These are phyloP conservation scores for Penicillium aurantiogriseum DNA, from an alignment of 2,329 filamentous ascomycete genomes.

Conservation along the genomic window DNA sequence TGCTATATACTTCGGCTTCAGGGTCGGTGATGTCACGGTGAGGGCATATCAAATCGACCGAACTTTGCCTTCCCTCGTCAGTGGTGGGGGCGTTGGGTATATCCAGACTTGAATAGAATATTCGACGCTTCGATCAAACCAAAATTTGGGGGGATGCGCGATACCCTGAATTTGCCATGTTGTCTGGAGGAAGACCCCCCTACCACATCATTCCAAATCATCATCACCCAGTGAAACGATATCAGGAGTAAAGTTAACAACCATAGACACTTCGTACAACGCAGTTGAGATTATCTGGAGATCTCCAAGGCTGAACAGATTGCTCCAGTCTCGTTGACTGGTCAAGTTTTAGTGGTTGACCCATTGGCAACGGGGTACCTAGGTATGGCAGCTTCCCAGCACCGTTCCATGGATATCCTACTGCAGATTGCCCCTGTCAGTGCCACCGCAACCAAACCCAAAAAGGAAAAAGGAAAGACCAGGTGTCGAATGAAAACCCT, in stretches of 20 bases:
- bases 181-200: background rate
- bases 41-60: constrained; percentile 13
- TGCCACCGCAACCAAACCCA: background rate
- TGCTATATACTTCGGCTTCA: constrained; percentile 12
- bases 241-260: background rate
- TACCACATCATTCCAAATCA: background rate
- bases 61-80: constrained; percentile 16
- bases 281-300: background rate
- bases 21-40: constrained; percentile 28
- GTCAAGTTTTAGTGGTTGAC: background rate
- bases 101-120: constrained; percentile 2
- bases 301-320: background rate
- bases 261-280: background rate
- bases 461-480: background rate
- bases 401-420: background rate
- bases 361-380: background rate
- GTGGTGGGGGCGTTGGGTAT: constrained; percentile 20
- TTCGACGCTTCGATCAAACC: background rate
- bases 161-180: background rate
- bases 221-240: background rate
- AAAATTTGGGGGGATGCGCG: background rate
- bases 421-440: constrained; percentile 4
- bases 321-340: background rate
- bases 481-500: background rate
- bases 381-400: background rate